Evolutionary conservation across 192 early-diverging fungal genomes (phyloP), one percentile per base, ranked within the genome.

Genomic region (Lunasporangiospora selenospora): DNA sequence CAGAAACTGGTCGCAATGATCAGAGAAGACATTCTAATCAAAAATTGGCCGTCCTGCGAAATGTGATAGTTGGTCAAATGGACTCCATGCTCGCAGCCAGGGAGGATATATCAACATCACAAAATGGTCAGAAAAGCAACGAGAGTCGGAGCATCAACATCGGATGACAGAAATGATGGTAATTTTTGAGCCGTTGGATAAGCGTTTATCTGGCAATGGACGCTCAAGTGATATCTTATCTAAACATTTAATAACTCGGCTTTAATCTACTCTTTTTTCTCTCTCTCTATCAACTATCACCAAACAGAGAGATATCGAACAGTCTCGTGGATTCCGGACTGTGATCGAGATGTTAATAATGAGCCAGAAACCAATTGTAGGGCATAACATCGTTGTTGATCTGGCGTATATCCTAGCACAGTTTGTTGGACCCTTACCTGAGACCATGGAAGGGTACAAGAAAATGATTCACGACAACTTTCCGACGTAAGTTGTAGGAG

Each of bases 331-430:
- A 18, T 71, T 98, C 65, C 81, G 92, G 23, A 77, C 62, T 11
- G 81, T 98, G 8, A 90, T 98, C 41, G 94, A 98, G 24, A 38
- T 85, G 16, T 80, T 98, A 18, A 79, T 83, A 33, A 63, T 75
- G n/a, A 78, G 87, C 3, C 80, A 85, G 27, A 90, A 90, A 49
- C 94, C 93, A 3, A 79, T 98, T 1, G 76, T 94, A 15, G 93
- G 92, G 29, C 96, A 98, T 64, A 98, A 98, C 70, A 85, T 91
- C 78, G 80, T 90, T 12, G 81, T 94, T 29, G 96, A 98, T 78
- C 53, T 96, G 15, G 86, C 88, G 31, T 94, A 95, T 32, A 87
- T 89, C 0, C 75, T 85, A 34, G 80, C 90, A 31, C 88, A 93
- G 55, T 95, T 98, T 66, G 83, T 88, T 66, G 58, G 78, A 11